Evolutionary conservation across 345 rosid species (phyloP).

Genomic region (Arabis alpina): DNA sequence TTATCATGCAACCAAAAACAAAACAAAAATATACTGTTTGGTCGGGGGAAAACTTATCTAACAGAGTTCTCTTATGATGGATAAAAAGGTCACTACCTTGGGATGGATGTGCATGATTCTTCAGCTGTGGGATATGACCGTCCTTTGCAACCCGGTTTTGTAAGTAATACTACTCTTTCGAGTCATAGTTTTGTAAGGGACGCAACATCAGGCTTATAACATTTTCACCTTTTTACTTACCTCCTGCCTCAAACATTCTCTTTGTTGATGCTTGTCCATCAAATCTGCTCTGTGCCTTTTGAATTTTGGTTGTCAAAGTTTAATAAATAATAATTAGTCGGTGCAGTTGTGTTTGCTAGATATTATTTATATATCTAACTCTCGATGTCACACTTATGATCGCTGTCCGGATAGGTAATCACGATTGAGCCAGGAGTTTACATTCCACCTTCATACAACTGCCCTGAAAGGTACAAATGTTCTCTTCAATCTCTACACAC

Average conservation of each 20-base stretch:
- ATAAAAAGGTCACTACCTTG: conserved; percentile 87
- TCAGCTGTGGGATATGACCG: conserved; percentile 69
- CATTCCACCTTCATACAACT: conserved; percentile 60
- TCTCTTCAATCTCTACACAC: conserved; percentile 2
- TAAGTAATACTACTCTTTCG: conserved; percentile 51
- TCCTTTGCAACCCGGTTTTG: conserved; percentile 87
- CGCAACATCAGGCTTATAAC: background rate
- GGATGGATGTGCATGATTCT: conserved; percentile 99
- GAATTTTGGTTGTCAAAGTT: background rate
- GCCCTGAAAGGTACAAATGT: conserved; percentile 66
- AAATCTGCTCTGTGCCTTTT: background rate
- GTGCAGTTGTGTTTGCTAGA: background rate
- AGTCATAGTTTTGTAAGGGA: conserved; percentile 7
- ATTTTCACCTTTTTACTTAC: background rate
- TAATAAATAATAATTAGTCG: background rate
- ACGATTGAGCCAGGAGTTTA: conserved; percentile 98
- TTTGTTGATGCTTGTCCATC: conserved; percentile 19
- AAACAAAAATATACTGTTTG: background rate
- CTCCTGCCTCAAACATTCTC: conserved; percentile 9
- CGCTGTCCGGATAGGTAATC: conserved; percentile 65
- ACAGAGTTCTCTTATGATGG: conserved; percentile 32
- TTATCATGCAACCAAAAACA: conserved; percentile 1
- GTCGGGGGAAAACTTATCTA: conserved; percentile 14
- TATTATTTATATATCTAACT: background rate
- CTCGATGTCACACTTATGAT: background rate